Conservation (phyloP, 1,284 basidiomycete species). For the Leccinum solheimii region DNA sequence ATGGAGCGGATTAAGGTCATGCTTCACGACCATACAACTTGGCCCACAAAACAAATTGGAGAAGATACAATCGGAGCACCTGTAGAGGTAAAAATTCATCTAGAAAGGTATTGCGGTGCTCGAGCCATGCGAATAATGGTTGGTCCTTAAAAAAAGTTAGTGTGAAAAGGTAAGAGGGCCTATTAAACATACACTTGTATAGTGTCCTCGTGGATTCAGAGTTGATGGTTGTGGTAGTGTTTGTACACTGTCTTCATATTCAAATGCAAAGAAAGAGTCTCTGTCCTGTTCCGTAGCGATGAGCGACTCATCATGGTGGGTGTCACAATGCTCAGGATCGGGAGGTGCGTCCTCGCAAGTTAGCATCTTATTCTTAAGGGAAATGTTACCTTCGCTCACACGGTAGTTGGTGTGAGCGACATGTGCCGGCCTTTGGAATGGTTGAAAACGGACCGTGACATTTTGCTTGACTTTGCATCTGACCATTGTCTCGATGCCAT, state of each 20-base stretch:
- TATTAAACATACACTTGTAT: not conserved
- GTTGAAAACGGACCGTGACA: not conserved
- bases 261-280: too few relatives aligned
- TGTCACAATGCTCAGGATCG: too few relatives aligned
- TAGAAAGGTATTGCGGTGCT: not conserved
- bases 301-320: too few relatives aligned
- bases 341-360: not conserved
- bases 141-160: not conserved
- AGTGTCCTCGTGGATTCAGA: not conserved
- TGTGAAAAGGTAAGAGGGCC: not conserved
- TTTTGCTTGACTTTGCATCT: not conserved
- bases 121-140: not conserved
- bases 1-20: not conserved
- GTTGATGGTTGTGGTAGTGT: not conserved
- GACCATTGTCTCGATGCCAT: not conserved
- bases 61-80: not conserved
- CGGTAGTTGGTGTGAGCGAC: not conserved
- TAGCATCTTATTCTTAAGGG: not conserved
- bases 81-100: not conserved
- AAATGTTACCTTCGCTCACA: not conserved
- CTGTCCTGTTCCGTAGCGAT: too few relatives aligned
- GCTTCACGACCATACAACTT: not conserved
- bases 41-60: not conserved
- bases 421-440: not conserved
- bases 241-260: not conserved